Evolutionary conservation across 2,329 filamentous ascomycete species (phyloP).

Genomic region (Drechslera avenae): DNA sequence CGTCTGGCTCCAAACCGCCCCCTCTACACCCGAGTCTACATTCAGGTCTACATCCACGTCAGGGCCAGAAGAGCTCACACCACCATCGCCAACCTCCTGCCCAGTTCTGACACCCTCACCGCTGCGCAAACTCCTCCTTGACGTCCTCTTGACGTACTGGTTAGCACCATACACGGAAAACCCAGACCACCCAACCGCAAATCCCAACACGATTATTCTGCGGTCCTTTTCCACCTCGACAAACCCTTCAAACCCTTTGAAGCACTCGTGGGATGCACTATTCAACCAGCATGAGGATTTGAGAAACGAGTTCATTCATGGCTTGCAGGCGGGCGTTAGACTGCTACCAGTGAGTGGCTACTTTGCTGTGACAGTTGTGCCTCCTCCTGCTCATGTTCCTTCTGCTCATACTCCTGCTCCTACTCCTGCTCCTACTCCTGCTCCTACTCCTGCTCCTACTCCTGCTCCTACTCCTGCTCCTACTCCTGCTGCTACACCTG

Average conservation of each 20-base stretch:
- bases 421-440: too few species aligned
- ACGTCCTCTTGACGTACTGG: slow-evolving; percentile 19
- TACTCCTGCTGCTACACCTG: too few species aligned
- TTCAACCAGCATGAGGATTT: slow-evolving; percentile 18
- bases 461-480: too few species aligned
- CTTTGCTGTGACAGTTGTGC: background rate
- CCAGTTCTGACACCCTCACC: background rate
- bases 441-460: too few species aligned
- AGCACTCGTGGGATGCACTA: slow-evolving; percentile 13
- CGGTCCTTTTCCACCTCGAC: slow-evolving; percentile 1
- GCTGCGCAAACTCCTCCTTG: slow-evolving; percentile 18
- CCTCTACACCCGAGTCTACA: too few species aligned
- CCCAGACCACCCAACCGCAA: too few species aligned
- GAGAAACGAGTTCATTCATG: slow-evolving; percentile 17
- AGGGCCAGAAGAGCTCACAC: too few species aligned
- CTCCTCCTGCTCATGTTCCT: background rate
- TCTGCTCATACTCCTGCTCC: background rate
- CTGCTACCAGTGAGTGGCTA: slow-evolving; percentile 8
- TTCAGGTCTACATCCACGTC: too few species aligned
- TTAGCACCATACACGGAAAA: background rate
- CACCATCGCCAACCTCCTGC: background rate
- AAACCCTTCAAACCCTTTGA: background rate
- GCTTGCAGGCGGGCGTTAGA: slow-evolving; percentile 12
- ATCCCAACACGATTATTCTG: background rate
- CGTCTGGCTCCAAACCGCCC: slow-evolving; percentile 11